phyloP scores from a whole-genome alignment of 345 rosid species.

The Rubroshorea leprosula region DNA sequence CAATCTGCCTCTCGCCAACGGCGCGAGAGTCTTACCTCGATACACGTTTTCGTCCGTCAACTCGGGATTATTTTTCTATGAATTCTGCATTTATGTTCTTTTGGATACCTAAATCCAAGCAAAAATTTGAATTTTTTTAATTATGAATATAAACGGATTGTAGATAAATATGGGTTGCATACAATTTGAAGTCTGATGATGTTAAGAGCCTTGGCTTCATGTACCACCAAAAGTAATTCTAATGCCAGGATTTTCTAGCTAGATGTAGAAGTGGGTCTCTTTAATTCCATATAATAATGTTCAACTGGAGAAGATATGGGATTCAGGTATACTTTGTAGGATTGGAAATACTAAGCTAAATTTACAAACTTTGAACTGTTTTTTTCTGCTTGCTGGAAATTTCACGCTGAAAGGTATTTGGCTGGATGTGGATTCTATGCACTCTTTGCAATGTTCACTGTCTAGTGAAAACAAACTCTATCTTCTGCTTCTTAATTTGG shows the following conservation, averaged over 20 bases:
- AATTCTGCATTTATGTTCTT: not conserved
- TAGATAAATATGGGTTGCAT: not conserved
- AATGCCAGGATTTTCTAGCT: not conserved
- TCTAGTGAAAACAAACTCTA: not conserved
- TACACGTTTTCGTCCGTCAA: slow-evolving; percentile 65
- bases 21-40: slow-evolving; percentile 67
- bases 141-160: not conserved
- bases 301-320: too few relatives aligned
- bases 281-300: too few relatives aligned
- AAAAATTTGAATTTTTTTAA: too few relatives aligned
- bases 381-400: not conserved
- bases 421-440: not conserved
- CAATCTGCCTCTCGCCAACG: slow-evolving; percentile 65
- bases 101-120: not conserved
- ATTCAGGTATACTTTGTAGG: too few relatives aligned
- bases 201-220: not conserved
- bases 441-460: not conserved
- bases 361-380: not conserved
- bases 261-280: too few relatives aligned
- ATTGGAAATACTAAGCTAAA: not conserved
- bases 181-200: not conserved
- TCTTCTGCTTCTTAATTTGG: not conserved
- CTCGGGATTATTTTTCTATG: slow-evolving; percentile 5
- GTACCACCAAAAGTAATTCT: too few relatives aligned
- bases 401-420: too few relatives aligned